These are phyloP conservation scores for Arxiozyma slooffiae DNA, from an alignment of 1,139 yeast species.

Conservation along the genomic window DNA sequence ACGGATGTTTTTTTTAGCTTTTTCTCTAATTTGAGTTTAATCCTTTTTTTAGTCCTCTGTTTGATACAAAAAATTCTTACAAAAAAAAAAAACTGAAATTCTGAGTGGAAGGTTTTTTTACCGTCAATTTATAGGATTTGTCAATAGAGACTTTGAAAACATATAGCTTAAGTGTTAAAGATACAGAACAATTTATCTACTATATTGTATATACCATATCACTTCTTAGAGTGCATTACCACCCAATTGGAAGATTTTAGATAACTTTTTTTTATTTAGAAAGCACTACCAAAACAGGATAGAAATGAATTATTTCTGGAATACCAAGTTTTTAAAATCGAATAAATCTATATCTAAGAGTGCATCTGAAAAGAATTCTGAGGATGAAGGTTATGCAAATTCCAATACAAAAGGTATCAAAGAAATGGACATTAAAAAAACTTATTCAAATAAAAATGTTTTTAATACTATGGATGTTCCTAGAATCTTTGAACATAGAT, in stretches of 20 bases:
- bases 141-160: not conserved
- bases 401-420: not conserved
- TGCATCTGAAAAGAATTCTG: not conserved
- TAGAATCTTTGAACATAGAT: slow-evolving; percentile 20
- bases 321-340: slow-evolving; percentile 7
- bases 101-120: not conserved
- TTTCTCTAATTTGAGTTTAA: not conserved
- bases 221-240: too few species aligned
- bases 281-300: not conserved
- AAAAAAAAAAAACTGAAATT: not conserved
- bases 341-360: slow-evolving; percentile 1
- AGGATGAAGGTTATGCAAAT: too few species aligned
- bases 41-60: not conserved
- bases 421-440: not conserved
- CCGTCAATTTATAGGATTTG: not conserved
- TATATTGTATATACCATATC: not conserved
- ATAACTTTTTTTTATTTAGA: too few species aligned
- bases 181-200: not conserved
- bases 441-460: not conserved
- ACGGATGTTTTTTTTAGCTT: not conserved
- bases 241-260: not conserved
- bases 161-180: not conserved
- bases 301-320: slow-evolving; percentile 15
- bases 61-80: not conserved
- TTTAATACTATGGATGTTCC: slow-evolving; percentile 16